These are phyloP conservation scores for Pestalotiopsis sp. DNA, from an alignment of 2,329 filamentous ascomycete species.

Conservation along the genomic window DNA sequence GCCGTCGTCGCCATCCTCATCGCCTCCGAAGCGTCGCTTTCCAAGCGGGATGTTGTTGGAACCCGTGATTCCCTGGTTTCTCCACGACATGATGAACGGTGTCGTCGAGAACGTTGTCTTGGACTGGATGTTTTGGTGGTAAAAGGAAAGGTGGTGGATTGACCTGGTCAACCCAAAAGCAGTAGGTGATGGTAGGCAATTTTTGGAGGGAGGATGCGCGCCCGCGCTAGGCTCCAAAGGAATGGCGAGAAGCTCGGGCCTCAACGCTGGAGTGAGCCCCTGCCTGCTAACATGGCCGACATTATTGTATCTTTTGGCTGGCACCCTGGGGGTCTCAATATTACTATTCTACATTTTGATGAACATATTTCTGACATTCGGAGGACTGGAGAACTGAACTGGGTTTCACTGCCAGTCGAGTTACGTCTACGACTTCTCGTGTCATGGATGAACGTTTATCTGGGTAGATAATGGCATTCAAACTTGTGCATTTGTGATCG, in stretches of 20 bases:
- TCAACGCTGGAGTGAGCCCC: too few relatives aligned
- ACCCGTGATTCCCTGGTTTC: constrained; percentile 85
- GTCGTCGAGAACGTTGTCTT: neutral
- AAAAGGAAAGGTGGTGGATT: neutral
- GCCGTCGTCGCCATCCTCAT: constrained; percentile 39
- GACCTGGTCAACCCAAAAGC: neutral
- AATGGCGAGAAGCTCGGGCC: neutral
- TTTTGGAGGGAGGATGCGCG: neutral
- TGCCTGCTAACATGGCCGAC: too few relatives aligned
- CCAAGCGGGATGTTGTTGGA: constrained; percentile 98
- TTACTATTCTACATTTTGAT: too few relatives aligned
- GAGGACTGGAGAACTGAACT: too few relatives aligned
- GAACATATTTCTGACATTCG: too few relatives aligned
- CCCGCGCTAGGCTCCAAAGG: neutral
- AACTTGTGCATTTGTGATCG: too few relatives aligned
- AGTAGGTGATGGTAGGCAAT: neutral
- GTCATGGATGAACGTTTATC: too few relatives aligned
- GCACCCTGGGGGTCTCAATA: too few relatives aligned
- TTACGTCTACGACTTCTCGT: too few relatives aligned
- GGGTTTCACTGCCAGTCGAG: too few relatives aligned
- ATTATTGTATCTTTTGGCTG: too few relatives aligned
- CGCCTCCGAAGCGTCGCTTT: constrained; percentile 78
- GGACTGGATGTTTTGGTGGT: neutral
- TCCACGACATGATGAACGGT: constrained; percentile 61
- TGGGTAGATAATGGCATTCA: too few relatives aligned